Evolutionary conservation across 2,329 filamentous ascomycete species (phyloP).

Genomic region (Tolypocladium tundrense): DNA sequence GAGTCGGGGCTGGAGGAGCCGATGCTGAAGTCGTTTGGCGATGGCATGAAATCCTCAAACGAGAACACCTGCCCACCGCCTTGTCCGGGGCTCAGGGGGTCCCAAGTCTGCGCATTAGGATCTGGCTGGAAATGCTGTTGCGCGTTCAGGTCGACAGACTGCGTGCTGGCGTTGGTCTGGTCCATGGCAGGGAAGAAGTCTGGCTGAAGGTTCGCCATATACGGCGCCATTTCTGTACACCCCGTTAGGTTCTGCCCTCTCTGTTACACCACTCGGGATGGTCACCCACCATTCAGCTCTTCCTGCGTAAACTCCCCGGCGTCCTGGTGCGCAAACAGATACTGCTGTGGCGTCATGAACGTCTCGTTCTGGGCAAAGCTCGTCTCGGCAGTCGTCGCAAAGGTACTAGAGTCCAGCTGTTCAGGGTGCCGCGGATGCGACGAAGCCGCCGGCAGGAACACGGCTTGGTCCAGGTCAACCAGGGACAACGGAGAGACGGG

Average conservation of each 20-base stretch:
- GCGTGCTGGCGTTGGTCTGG: constrained; percentile 7
- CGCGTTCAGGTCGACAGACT: constrained; percentile 24
- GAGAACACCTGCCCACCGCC: constrained; percentile 23
- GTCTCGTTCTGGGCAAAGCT: constrained; percentile 20
- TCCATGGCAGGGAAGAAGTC: constrained; percentile 16
- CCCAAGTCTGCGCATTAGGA: constrained; percentile 29
- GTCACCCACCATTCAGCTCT: constrained; percentile 19
- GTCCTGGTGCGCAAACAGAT: constrained; percentile 25
- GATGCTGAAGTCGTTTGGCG: constrained; percentile 13
- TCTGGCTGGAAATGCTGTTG: constrained; percentile 24
- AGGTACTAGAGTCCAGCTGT: constrained; percentile 17
- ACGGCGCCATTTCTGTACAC: constrained; percentile 16
- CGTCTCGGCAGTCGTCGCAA: constrained; percentile 12
- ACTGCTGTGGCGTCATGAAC: constrained; percentile 27
- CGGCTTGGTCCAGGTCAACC: constrained; percentile 25
- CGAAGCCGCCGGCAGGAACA: constrained; percentile 22
- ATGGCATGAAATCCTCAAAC: constrained; percentile 28
- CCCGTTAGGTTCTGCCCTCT: background rate
- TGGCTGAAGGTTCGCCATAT: constrained; percentile 20
- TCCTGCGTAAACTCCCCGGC: constrained; percentile 11
- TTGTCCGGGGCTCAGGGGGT: constrained; percentile 21
- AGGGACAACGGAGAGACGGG: constrained; percentile 32
- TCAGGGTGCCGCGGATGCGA: constrained; percentile 17
- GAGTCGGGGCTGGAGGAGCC: constrained; percentile 11
- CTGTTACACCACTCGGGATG: background rate